Evolutionary conservation across 331 rosid species (phyloP).

Genomic region (Dryas integrifolia): DNA sequence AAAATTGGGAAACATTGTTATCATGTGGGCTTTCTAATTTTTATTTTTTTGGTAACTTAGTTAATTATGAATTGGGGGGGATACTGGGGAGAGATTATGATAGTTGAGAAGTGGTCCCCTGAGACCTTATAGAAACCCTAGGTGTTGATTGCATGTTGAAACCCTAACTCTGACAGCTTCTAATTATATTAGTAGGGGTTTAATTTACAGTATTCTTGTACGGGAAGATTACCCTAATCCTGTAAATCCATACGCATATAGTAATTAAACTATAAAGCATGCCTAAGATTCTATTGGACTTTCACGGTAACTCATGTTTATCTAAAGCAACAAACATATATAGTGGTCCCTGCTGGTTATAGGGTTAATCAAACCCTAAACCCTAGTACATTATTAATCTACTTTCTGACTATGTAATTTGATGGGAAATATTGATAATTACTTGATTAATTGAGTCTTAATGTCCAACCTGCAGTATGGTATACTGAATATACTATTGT

Average conservation of each 20-base stretch:
- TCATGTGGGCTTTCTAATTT: too few species aligned
- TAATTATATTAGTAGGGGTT: conserved; percentile 20
- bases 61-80: neutral
- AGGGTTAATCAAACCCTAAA: conserved; percentile 53
- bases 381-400: conserved; percentile 36
- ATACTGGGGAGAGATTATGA: neutral
- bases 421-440: neutral
- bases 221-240: conserved; percentile 34
- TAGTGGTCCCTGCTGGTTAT: conserved; percentile 60
- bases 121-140: conserved; percentile 22
- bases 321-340: conserved; percentile 38
- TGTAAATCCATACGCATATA: conserved; percentile 21
- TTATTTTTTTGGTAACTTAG: too few species aligned
- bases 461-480: neutral
- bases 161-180: conserved; percentile 47
- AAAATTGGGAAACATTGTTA: too few species aligned
- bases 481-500: too few species aligned
- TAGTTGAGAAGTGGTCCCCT: conserved; percentile 79
- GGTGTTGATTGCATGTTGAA: conserved; percentile 23
- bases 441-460: neutral
- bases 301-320: conserved; percentile 50
- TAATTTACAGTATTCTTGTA: conserved; percentile 26
- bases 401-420: too few species aligned
- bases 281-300: conserved; percentile 55
- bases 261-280: conserved; percentile 52